Evolutionary conservation across 768 basidiomycete species (phyloP).

Genomic region (Galerina marginata): DNA sequence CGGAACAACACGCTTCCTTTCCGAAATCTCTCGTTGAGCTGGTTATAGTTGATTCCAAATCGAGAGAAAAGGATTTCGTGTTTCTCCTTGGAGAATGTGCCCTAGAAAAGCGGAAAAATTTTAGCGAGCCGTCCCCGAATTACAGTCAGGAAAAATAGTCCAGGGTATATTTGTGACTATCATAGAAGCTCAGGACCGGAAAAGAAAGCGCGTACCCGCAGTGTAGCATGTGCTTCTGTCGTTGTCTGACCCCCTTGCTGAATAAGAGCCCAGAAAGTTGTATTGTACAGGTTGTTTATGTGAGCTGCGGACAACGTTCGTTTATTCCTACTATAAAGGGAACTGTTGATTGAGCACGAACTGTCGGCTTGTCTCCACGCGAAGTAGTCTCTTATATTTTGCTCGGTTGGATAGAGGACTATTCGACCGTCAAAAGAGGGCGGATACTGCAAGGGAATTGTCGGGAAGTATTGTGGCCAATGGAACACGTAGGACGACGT

Average conservation of each 20-base stretch:
- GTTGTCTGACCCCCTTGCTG: slow-evolving; percentile 80
- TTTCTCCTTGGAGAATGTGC: slow-evolving; percentile 88
- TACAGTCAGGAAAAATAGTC: too few species aligned
- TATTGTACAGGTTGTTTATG: slow-evolving; percentile 98
- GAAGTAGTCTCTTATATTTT: slow-evolving; percentile 89
- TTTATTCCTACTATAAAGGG: not conserved
- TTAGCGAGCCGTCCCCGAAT: too few species aligned
- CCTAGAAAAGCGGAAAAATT: slow-evolving; percentile 48
- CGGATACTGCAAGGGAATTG: slow-evolving; percentile 74
- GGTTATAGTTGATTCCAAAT: slow-evolving; percentile 90
- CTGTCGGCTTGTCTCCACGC: slow-evolving; percentile 97
- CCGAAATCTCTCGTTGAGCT: slow-evolving; percentile 68
- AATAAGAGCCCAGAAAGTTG: slow-evolving; percentile 92
- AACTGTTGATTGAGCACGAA: slow-evolving; percentile 45
- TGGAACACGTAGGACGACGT: slow-evolving; percentile 89
- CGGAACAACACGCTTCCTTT: slow-evolving; percentile 89
- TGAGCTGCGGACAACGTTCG: slow-evolving; percentile 65
- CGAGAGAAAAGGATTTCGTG: slow-evolving; percentile 86
- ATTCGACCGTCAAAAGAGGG: slow-evolving; percentile 94
- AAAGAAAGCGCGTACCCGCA: slow-evolving; percentile 56
- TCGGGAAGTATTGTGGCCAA: slow-evolving; percentile 83
- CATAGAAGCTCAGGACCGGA: too few species aligned
- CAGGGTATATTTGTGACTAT: too few species aligned
- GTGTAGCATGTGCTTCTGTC: slow-evolving; percentile 78
- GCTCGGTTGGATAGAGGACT: slow-evolving; percentile 76